Base-by-base conservation (phyloP, 306 rosid genomes). In the Datisca glomerata region DNA sequence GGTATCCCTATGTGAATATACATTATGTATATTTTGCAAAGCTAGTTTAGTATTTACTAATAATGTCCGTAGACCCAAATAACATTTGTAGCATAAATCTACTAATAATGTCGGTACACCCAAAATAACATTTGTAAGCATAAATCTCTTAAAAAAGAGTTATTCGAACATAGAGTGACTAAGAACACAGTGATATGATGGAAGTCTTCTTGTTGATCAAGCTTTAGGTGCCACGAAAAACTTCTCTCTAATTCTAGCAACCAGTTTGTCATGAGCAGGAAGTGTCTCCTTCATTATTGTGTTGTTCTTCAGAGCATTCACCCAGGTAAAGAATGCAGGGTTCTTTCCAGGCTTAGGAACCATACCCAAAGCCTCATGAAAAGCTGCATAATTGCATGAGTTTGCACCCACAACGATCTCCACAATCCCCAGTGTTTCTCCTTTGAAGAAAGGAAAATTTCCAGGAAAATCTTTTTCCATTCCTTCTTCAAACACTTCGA, bases 181-280 rank as follows among this genome's bases (percentile, higher is more conserved):
- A n/a, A n/a, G n/a, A n/a, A n/a, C n/a, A n/a, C n/a, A n/a, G n/a
- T n/a, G n/a, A n/a, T n/a, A n/a, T n/a, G n/a, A n/a, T n/a, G n/a
- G n/a, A n/a, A n/a, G n/a, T n/a, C n/a, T n/a, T n/a, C n/a, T n/a
- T n/a, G n/a, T n/a, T n/a, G n/a, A n/a, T n/a, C n/a, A n/a, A n/a
- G n/a, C n/a, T n/a, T n/a, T n/a, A n/a, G n/a, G n/a, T n/a, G n/a
- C n/a, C n/a, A n/a, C 7, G 21, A 25, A 5, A 12, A 19, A 14
- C 14, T 2, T 52, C 12, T 25, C 8, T 49, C 13, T 53, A n/a
- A 65, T 2, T 43, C 35, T 49, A 31, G 48, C 56, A 2, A 66
- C 69, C 35, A 59, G 15, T 43, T 51, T 63, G 17, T 75, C 56
- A 49, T 66, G 73, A 43, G 72, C 64, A 31, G 75, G 75, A 18